Base-by-base conservation (phyloP, 768 basidiomycete species). In the Trametes cinnabarina region DNA sequence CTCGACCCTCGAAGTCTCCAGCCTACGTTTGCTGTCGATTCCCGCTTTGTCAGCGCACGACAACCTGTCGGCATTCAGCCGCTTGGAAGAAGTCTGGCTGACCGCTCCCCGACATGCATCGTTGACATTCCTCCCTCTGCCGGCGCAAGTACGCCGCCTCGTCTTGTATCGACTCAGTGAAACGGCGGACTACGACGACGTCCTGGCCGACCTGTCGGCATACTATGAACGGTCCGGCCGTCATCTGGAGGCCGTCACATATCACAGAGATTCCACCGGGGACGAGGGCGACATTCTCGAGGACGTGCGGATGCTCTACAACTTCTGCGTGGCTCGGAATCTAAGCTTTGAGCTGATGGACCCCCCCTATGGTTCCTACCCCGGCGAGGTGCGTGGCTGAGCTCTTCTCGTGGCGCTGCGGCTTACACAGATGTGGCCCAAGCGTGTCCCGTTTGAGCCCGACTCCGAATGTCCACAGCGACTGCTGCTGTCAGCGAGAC, bases 361-460 rank as follows among this genome's bases (percentile, higher is more conserved):
- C 47, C 58, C 58, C 6, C 58, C 52, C 11, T 59, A 49, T 17
- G 58, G 58, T 3, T 40, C 48, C 37, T 59, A 58, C n/a, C 47
- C 58, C 2, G 58, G 58, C 8, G 58, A 59, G 52, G 58, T 59
- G 51, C 28, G 58, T 50, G 20, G 11, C n/a, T n/a, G n/a, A n/a
- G n/a, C n/a, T n/a, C n/a, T n/a, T n/a, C n/a, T n/a, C n/a, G n/a
- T n/a, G n/a, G n/a, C n/a, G n/a, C n/a, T n/a, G n/a, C n/a, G n/a
- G n/a, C n/a, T n/a, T n/a, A n/a, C n/a, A n/a, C n/a, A n/a, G n/a
- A n/a, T n/a, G n/a, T n/a, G n/a, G n/a, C n/a, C n/a, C n/a, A n/a
- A 53, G 51, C 41, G 42, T 28, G 28, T 53, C 17, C 51, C 51
- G 15, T 53, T 53, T 20, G 51, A 53, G 12, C 51, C 51, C 3